Evolutionary conservation across 2,329 filamentous ascomycete genomes (phyloP).

Genomic region (Hypoxylon sp.): DNA sequence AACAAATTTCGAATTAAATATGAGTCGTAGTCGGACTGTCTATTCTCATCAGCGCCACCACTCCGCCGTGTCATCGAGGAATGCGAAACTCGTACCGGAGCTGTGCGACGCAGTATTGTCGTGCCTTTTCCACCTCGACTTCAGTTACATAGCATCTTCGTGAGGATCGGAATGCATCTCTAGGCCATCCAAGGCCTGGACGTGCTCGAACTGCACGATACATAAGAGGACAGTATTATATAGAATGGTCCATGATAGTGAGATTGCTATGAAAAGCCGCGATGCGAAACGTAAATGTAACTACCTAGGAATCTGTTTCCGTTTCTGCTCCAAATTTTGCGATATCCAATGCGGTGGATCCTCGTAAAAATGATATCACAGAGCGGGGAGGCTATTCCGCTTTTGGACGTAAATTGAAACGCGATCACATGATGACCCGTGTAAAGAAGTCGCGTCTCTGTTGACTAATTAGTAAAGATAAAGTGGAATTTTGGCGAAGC

Average conservation of each 20-base stretch:
- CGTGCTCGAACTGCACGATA: conserved; percentile 38
- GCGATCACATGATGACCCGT: conserved; percentile 53
- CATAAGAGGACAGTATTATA: conserved; percentile 35
- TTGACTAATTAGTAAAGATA: conserved; percentile 31
- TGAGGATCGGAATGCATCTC: conserved; percentile 19
- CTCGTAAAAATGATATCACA: conserved; percentile 35
- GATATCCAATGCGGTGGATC: no score
- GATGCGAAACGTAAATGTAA: no score
- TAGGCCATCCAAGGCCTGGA: conserved; percentile 39
- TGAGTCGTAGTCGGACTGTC: conserved; percentile 88
- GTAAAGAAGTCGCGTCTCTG: conserved; percentile 38
- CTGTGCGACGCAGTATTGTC: conserved; percentile 63
- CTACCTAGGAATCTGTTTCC: no score
- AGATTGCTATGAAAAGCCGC: neutral
- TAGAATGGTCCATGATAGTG: conserved; percentile 17
- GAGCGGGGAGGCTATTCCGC: neutral
- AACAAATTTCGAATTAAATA: conserved; percentile 88
- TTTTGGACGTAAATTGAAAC: conserved; percentile 35
- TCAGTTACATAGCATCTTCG: conserved; percentile 57
- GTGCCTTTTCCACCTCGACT: conserved; percentile 61
- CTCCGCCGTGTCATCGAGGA: no score
- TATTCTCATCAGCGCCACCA: conserved; percentile 51
- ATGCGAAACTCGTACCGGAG: conserved; percentile 53
- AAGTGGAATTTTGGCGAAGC: conserved; percentile 17
- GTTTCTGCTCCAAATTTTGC: no score